phyloP scores from a whole-genome alignment of 192 early-diverging fungal species.

The Coemansia sp. region DNA sequence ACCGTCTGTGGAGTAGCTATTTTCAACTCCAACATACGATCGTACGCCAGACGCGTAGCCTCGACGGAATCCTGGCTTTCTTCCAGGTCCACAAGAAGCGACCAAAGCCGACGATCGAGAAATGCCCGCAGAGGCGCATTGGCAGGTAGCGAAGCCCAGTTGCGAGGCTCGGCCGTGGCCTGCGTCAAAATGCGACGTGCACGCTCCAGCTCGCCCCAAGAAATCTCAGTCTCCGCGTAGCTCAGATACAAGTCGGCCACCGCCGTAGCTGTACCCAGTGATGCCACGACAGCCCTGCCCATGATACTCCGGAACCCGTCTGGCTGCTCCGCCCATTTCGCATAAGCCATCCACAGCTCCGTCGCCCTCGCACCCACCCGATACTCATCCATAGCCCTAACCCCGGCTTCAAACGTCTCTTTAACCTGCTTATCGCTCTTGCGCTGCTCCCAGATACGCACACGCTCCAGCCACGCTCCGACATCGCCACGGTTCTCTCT shows the following conservation, averaged over 20 bases:
- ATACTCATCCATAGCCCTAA: slow-evolving; percentile 68
- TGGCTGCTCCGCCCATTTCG: slow-evolving; percentile 66
- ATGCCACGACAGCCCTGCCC: slow-evolving; percentile 80
- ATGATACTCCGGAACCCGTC: slow-evolving; percentile 64
- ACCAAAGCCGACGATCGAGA: slow-evolving; percentile 88
- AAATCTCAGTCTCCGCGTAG: slow-evolving; percentile 87
- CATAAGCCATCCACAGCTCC: slow-evolving; percentile 84
- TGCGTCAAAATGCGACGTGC: slow-evolving; percentile 84
- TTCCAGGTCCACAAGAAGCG: slow-evolving; percentile 90
- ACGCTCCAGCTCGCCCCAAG: slow-evolving; percentile 58
- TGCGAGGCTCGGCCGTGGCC: slow-evolving; percentile 51
- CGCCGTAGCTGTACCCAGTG: slow-evolving; percentile 77
- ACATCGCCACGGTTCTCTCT: slow-evolving; percentile 90
- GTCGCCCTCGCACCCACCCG: slow-evolving; percentile 73
- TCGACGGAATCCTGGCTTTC: slow-evolving; percentile 86
- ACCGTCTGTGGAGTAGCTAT: slow-evolving; percentile 96
- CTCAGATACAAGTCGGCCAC: slow-evolving; percentile 86
- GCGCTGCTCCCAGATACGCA: slow-evolving; percentile 59
- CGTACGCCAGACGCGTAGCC: slow-evolving; percentile 80
- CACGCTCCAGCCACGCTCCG: slow-evolving; percentile 88
- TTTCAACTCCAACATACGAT: slow-evolving; percentile 87
- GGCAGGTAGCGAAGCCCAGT: background rate
- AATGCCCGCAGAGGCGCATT: slow-evolving; percentile 63
- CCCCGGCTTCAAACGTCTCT: slow-evolving; percentile 14
- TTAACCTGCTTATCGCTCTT: background rate